phyloP scores from a whole-genome alignment of 2,329 filamentous ascomycete genomes.

The Alternaria burnsii region DNA sequence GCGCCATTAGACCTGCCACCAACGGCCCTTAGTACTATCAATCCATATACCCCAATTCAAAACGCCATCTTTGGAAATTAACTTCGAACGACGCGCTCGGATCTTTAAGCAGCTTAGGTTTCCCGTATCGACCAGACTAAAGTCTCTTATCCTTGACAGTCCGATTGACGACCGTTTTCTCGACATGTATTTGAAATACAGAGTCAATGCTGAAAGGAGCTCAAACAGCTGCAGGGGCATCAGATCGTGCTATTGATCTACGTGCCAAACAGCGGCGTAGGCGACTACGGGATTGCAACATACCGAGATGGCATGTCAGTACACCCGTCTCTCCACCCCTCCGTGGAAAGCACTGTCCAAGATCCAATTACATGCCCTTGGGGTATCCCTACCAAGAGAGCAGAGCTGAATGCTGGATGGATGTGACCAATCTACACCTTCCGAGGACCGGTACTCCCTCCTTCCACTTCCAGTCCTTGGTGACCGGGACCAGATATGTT shows the following conservation, averaged over 20 bases:
- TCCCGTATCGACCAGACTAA: conserved; percentile 10
- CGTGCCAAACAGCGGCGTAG: conserved; percentile 1
- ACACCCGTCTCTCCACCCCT: neutral
- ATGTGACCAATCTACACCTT: neutral
- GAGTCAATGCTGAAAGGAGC: neutral
- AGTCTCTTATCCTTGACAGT: neutral
- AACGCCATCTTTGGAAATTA: conserved; percentile 22
- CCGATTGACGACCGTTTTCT: conserved; percentile 5
- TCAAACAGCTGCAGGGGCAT: conserved; percentile 7
- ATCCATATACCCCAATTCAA: conserved; percentile 23
- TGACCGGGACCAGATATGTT: neutral
- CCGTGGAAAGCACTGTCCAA: neutral
- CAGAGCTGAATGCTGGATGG: neutral
- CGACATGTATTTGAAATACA: conserved; percentile 3
- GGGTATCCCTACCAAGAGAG: conserved; percentile 1
- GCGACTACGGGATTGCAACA: conserved; percentile 9
- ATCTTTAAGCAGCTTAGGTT: conserved; percentile 5
- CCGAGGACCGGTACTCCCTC: neutral
- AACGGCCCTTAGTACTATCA: conserved; percentile 34
- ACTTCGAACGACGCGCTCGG: conserved; percentile 6
- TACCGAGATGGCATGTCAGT: conserved; percentile 9
- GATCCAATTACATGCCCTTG: neutral
- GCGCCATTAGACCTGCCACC: conserved; percentile 15
- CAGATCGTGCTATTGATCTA: conserved; percentile 9
- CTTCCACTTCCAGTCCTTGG: neutral